Evolutionary conservation across 2,329 filamentous ascomycete species (phyloP).

Genomic region (Alternaria hordeiaustralica): DNA sequence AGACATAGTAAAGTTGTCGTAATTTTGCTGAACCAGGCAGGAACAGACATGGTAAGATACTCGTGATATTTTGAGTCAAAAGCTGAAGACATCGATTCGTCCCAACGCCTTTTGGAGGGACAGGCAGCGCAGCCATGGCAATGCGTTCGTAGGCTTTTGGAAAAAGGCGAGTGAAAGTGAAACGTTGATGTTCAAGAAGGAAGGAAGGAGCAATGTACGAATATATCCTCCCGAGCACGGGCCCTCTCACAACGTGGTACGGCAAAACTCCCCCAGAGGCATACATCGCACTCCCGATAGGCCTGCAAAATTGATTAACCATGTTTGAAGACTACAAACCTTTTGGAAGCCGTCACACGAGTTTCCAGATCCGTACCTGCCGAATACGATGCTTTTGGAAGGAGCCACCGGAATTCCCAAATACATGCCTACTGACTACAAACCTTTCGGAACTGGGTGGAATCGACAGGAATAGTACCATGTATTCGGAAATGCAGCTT

Average conservation of each 20-base stretch:
- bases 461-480: not conserved
- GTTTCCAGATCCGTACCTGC: accelerated
- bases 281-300: not conserved
- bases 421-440: not conserved
- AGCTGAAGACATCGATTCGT: not conserved
- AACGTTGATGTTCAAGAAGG: not conserved
- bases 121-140: not conserved
- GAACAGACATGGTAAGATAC: accelerated
- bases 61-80: not conserved
- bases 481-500: not conserved
- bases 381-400: not conserved
- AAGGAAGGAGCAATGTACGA: not conserved
- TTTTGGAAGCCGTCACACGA: not conserved
- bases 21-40: too few species aligned
- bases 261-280: not conserved
- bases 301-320: accelerated
- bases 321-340: not conserved
- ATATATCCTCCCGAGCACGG: not conserved
- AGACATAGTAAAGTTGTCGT: not conserved
- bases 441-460: not conserved
- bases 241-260: not conserved
- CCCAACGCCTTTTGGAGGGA: not conserved
- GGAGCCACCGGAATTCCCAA: not conserved
- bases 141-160: not conserved
- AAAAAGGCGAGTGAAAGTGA: not conserved